These are phyloP conservation scores for Penicillium sp. DNA, from an alignment of 2,329 filamentous ascomycete genomes.

Conservation along the genomic window DNA sequence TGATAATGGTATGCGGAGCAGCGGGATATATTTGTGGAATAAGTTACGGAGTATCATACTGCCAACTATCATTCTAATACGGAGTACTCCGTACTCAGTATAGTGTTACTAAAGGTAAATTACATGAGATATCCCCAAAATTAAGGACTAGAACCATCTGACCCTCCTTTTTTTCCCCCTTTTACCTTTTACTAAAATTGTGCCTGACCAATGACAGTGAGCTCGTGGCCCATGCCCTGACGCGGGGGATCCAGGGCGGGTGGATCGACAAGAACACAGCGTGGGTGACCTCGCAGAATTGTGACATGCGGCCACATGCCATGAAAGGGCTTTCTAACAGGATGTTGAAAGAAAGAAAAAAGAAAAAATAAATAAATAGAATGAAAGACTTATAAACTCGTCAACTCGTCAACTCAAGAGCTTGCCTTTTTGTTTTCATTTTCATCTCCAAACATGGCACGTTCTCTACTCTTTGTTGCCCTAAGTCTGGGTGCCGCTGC, in stretches of 20 bases:
- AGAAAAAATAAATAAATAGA: too few relatives aligned
- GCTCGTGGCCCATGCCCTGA: constrained; percentile 5
- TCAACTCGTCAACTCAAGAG: neutral
- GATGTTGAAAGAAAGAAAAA: neutral
- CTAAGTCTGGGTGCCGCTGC: constrained; percentile 9
- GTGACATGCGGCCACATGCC: neutral
- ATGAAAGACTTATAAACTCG: neutral
- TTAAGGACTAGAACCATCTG: too few relatives aligned
- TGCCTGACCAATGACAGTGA: constrained; percentile 3
- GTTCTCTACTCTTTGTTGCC: constrained; percentile 8
- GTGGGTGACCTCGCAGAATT: neutral
- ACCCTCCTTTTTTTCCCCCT: too few relatives aligned
- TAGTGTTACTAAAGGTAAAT: too few relatives aligned
- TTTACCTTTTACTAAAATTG: neutral
- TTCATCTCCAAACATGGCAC: constrained; percentile 3
- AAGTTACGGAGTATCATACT: too few relatives aligned
- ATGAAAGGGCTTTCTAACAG: constrained; percentile 1
- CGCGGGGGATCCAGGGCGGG: constrained; percentile 1
- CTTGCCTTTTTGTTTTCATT: neutral
- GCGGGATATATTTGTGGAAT: too few relatives aligned
- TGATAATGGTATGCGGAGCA: too few relatives aligned
- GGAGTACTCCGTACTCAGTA: too few relatives aligned
- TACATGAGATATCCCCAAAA: too few relatives aligned
- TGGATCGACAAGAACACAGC: constrained; percentile 2
- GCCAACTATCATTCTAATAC: too few relatives aligned